These are phyloP conservation scores for Colletotrichum echinochloae DNA, from an alignment of 2,329 filamentous ascomycete species.

Conservation along the genomic window DNA sequence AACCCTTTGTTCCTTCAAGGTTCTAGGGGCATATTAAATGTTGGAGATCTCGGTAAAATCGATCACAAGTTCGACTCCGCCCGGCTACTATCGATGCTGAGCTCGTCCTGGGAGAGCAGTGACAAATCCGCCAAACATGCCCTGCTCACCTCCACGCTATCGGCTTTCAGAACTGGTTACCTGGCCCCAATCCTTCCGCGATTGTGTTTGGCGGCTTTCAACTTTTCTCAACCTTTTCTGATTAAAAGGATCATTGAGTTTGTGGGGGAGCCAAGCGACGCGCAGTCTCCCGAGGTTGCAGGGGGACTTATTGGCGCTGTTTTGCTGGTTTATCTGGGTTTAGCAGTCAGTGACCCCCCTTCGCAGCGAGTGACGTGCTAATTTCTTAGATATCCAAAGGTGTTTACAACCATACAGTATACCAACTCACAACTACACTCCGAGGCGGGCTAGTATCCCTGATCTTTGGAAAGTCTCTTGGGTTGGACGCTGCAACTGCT, in stretches of 20 bases:
- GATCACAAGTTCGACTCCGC: neutral
- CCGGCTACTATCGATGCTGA: neutral
- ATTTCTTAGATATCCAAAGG: conserved; percentile 27
- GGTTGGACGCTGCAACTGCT: conserved; percentile 28
- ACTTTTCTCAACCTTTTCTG: conserved; percentile 37
- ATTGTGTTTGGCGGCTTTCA: neutral
- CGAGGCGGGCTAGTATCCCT: conserved; percentile 41
- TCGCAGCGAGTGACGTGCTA: neutral
- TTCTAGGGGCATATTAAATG: neutral
- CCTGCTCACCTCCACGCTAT: neutral
- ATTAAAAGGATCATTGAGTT: conserved; percentile 35
- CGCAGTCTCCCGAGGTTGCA: neutral
- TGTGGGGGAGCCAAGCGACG: neutral
- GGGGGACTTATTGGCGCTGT: conserved; percentile 39
- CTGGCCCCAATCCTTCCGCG: neutral
- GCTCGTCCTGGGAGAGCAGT: neutral
- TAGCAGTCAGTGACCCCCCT: conserved; percentile 29
- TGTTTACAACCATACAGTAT: conserved; percentile 40
- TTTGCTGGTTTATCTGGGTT: conserved; percentile 42
- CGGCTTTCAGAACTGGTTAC: neutral
- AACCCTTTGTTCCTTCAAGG: neutral
- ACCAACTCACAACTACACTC: conserved; percentile 43
- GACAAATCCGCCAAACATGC: neutral
- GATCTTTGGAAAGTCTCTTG: conserved; percentile 43
- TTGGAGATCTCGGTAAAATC: neutral